Evolutionary conservation across 495 filamentous ascomycete genomes (phyloP).

Genomic region (Penicillium paxilli): DNA sequence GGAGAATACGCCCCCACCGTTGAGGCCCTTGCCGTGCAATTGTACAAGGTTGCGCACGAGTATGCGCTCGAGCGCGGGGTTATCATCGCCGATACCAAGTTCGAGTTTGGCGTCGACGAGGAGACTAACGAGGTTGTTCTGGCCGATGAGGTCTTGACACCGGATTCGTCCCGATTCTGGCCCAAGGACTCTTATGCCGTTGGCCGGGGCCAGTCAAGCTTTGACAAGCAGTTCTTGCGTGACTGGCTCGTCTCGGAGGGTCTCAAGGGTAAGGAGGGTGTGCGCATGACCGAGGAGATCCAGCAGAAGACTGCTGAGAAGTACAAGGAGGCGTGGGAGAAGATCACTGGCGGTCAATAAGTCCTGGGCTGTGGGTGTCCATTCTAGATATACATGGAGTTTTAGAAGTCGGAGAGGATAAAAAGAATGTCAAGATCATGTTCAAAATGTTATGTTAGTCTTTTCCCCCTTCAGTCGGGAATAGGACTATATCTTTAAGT

Average conservation of each 20-base stretch:
- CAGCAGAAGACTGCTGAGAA: conserved; percentile 60
- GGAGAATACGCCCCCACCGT: conserved; percentile 77
- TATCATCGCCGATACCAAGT: conserved; percentile 89
- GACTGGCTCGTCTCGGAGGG: conserved; percentile 79
- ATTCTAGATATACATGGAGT: not conserved
- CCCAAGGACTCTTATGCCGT: conserved; percentile 67
- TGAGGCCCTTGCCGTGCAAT: conserved; percentile 64
- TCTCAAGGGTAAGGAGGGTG: conserved; percentile 68
- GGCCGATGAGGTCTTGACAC: conserved; percentile 90
- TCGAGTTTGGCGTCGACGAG: conserved; percentile 78
- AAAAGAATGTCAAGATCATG: conserved; percentile 2
- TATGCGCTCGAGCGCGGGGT: conserved; percentile 80
- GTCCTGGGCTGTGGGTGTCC: not conserved
- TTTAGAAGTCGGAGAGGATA: not conserved
- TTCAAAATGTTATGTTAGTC: conserved; percentile 4
- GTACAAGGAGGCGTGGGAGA: conserved; percentile 71
- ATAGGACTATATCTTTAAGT: not conserved
- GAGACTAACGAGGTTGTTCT: conserved; percentile 75
- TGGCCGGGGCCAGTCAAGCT: conserved; percentile 76
- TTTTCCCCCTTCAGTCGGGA: not conserved
- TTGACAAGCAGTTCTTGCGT: conserved; percentile 88
- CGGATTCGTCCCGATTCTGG: conserved; percentile 90
- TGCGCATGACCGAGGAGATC: conserved; percentile 67
- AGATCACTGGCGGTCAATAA: conserved; percentile 57
- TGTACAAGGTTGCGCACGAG: conserved; percentile 72